Evolutionary conservation across 768 basidiomycete species (phyloP), one percentile per base, ranked within the genome.

Genomic region (Leucogyrophana mollusca): DNA sequence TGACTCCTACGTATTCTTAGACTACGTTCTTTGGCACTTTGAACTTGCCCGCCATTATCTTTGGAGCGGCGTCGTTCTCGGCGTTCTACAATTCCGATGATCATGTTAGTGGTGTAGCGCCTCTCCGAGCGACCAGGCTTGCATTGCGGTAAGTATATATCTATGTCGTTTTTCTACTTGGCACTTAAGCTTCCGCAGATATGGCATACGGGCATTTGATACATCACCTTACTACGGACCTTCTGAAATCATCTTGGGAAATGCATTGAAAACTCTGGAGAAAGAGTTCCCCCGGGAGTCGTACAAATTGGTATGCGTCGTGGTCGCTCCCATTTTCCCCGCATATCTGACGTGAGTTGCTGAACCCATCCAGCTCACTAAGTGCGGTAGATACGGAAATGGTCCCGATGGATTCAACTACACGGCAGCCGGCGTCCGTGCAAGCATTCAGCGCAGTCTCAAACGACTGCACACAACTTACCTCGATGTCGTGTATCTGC

Each of bases 171-270:
- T 13, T 30, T 13, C 27, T 30, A 30, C 13, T 13, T 33, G 33
- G 17, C n/a, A 9, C 24, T 23, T n/a, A 32, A 2, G 4, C 3
- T 9, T 5, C 20, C 30, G 34, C 47, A 91, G 91, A 34, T 92
- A 90, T 67, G 91, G 90, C 21, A 83, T 94, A 45, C 66, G 66
- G 25, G 85, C 85, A 0, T 87, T 94, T 57, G 91, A 94, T 63
- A 94, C 91, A 3, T 78, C 89, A 10, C 78, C 82, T 5, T 89
- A 80, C 60, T 94, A 94, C 57, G 88, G 86, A 9, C 76, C 79
- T 4, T 90, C 90, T 0, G 91, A 94, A 66, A 75, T 82, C 52
- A 72, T 93, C 0, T 68, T 91, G 35, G 87, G 92, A 30, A 78
- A 77, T 43, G 79, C 79, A 14, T 68, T 90, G 25, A 64, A 79